Evolutionary conservation across 1,284 basidiomycete species (phyloP).

Genomic region (Tranzscheliella williamsii): DNA sequence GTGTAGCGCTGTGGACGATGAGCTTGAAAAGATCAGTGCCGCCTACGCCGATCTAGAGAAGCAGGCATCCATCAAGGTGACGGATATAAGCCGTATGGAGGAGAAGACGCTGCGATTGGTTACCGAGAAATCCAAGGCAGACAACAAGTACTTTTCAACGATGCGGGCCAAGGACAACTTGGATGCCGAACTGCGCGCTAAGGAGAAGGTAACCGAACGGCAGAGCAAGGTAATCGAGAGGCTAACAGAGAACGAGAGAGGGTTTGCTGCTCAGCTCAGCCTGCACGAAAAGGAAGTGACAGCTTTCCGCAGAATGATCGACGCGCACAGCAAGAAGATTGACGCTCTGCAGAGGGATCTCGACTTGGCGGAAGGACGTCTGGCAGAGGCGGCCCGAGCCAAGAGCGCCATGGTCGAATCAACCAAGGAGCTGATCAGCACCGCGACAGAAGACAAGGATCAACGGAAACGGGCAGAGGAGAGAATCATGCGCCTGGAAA

Average conservation of each 20-base stretch:
- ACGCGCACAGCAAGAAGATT: constrained; percentile 47
- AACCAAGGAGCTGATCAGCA: constrained; percentile 40
- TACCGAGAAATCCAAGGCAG: constrained; percentile 79
- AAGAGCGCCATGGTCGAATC: constrained; percentile 35
- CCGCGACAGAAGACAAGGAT: constrained; percentile 22
- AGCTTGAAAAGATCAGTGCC: constrained; percentile 81
- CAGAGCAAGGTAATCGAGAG: constrained; percentile 77
- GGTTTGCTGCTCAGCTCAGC: constrained; percentile 68
- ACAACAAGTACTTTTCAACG: constrained; percentile 89
- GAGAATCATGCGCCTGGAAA: constrained; percentile 39
- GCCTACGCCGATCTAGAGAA: constrained; percentile 86
- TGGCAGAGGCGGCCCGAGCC: constrained; percentile 24
- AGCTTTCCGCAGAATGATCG: constrained; percentile 41
- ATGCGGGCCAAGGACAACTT: constrained; percentile 86
- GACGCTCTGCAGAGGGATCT: constrained; percentile 58
- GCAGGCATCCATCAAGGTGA: constrained; percentile 80
- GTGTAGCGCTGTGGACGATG: constrained; percentile 67
- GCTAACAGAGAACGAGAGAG: constrained; percentile 71
- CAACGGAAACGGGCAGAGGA: constrained; percentile 42
- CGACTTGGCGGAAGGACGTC: constrained; percentile 40
- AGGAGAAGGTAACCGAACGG: constrained; percentile 72
- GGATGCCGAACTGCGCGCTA: constrained; percentile 75
- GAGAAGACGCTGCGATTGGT: constrained; percentile 68
- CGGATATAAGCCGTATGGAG: constrained; percentile 77
- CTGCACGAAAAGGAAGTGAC: constrained; percentile 66